A percentile compares a stretch with the other conserved stretches of the same genome.
These are phyloP conservation scores for Tetrahymena thermophila DNA, from an alignment of 73 alveolate genomes.

Conservation along the genomic window DNA sequence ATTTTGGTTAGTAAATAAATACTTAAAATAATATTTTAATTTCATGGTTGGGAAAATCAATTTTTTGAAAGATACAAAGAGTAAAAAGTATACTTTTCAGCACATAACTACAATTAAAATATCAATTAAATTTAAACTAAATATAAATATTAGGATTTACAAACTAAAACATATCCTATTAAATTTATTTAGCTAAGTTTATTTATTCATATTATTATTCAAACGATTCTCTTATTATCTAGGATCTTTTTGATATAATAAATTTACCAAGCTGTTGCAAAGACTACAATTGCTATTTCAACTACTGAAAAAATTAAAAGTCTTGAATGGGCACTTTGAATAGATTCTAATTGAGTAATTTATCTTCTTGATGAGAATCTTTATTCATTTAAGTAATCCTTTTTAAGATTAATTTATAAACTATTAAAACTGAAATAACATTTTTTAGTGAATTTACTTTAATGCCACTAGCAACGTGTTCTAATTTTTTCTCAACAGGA, in stretches of 20 bases:
- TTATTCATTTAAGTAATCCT: not conserved
- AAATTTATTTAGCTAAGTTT: too few species aligned
- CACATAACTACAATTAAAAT: not conserved
- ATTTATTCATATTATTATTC: not conserved
- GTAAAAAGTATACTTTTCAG: not conserved
- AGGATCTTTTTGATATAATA: constrained; percentile 37
- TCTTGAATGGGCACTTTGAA: constrained; percentile 19
- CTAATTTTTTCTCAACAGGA: constrained; percentile 14
- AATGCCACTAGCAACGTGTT: constrained; percentile 14
- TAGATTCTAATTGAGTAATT: constrained; percentile 20
- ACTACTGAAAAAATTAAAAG: constrained; percentile 21
- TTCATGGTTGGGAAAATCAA: not conserved
- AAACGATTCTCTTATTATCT: constrained; percentile 38
- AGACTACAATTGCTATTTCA: constrained; percentile 9
- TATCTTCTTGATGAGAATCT: constrained; percentile 32
- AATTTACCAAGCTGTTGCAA: constrained; percentile 35
- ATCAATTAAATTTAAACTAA: not conserved
- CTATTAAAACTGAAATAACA: not conserved
- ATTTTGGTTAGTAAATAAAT: too few species aligned
- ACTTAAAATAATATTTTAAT: too few species aligned
- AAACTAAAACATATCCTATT: not conserved
- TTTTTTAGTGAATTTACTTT: not conserved
- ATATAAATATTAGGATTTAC: not conserved
- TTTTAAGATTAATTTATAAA: not conserved
- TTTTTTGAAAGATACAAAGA: not conserved